Evolutionary conservation across 2,329 filamentous ascomycete genomes (phyloP).

Genomic region (Cladosporium sp.): DNA sequence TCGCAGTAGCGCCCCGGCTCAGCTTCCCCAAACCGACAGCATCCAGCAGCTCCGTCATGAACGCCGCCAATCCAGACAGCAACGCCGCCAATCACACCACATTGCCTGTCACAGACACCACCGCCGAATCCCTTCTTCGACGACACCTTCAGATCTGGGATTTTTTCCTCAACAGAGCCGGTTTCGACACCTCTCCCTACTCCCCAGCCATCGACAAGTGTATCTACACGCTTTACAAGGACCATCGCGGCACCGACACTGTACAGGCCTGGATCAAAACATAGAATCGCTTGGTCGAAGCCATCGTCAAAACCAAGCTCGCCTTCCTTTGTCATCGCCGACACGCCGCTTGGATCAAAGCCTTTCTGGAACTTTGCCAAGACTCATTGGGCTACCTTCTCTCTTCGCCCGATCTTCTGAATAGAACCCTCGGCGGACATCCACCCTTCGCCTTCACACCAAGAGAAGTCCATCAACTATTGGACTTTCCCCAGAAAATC

Average conservation of each 20-base stretch:
- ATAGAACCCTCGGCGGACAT: neutral
- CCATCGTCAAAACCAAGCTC: neutral
- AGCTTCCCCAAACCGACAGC: neutral
- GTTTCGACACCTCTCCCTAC: neutral
- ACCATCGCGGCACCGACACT: neutral
- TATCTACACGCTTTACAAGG: neutral
- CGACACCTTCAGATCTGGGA: neutral
- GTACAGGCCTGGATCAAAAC: neutral
- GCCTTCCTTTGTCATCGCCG: neutral
- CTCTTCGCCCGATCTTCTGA: neutral
- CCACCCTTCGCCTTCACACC: neutral
- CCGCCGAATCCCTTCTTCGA: neutral
- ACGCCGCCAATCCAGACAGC: neutral
- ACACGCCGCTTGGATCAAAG: neutral
- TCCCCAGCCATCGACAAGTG: neutral
- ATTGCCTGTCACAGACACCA: neutral
- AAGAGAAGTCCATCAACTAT: neutral
- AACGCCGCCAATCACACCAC: neutral
- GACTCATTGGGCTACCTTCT: neutral
- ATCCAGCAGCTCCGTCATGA: slow-evolving; percentile 1
- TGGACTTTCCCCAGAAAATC: neutral
- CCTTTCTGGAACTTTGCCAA: neutral
- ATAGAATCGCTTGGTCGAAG: neutral
- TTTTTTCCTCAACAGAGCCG: neutral
- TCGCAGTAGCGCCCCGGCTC: neutral